Conservation (phyloP, 192 early-diverging fungal genomes). For the Radiomyces spectabilis region DNA sequence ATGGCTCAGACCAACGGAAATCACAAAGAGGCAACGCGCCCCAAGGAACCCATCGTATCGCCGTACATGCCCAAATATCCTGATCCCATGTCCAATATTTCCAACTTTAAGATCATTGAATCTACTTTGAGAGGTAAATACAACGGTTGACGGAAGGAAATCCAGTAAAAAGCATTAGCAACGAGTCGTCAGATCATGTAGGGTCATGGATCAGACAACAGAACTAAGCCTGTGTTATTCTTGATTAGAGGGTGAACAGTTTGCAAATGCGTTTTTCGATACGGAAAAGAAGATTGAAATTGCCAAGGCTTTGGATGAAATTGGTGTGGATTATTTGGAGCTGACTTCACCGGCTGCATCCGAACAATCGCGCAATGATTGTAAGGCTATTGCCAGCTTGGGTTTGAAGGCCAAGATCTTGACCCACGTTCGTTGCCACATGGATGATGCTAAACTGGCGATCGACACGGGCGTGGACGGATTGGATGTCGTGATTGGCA, state of each 20-base stretch:
- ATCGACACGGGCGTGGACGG: conserved; percentile 97
- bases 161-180: too few relatives aligned
- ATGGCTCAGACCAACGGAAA: too few relatives aligned
- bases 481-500: conserved; percentile 96
- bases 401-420: conserved; percentile 97
- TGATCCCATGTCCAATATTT: conserved; percentile 74
- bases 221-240: too few relatives aligned
- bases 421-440: conserved; percentile 95
- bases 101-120: conserved; percentile 94
- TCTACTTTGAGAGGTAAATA: conserved; percentile 80
- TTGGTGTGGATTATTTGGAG: conserved; percentile 99
- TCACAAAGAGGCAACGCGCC: not conserved
- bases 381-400: conserved; percentile 82
- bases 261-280: conserved; percentile 98
- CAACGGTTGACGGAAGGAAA: too few relatives aligned
- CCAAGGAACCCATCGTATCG: conserved; percentile 19
- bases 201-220: too few relatives aligned
- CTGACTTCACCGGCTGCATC: conserved; percentile 95
- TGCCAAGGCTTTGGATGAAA: conserved; percentile 95
- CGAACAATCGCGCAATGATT: conserved; percentile 92
- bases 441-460: conserved; percentile 96
- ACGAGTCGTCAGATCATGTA: too few relatives aligned
- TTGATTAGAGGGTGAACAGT: conserved; percentile 89
- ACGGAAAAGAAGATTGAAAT: conserved; percentile 97
- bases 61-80: conserved; percentile 48